A percentile compares a stretch with the other conserved stretches of the same genome.
Evolutionary conservation across 2,329 filamentous ascomycete species (phyloP).

Genomic region (Colletotrichum somersetense): DNA sequence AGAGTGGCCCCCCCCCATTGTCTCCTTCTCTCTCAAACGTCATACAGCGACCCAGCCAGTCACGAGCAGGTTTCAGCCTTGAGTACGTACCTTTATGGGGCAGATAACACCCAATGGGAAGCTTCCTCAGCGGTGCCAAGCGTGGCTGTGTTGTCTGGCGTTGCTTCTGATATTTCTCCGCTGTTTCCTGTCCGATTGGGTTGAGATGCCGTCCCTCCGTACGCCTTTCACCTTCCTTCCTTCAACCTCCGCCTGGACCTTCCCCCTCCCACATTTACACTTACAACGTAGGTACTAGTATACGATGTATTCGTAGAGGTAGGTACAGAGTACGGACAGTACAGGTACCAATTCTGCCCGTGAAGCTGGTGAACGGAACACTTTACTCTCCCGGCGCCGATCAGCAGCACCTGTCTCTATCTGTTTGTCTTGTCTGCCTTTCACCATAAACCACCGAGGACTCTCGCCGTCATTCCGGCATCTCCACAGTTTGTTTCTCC

Average conservation of each 20-base stretch:
- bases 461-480: too few species aligned
- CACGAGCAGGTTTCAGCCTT: slow-evolving; percentile 37
- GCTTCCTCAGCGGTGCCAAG: slow-evolving; percentile 25
- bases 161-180: slow-evolving; percentile 38
- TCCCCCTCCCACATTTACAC: slow-evolving; percentile 15
- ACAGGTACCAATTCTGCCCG: too few species aligned
- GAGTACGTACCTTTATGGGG: slow-evolving; percentile 15
- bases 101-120: slow-evolving; percentile 28
- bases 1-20: not conserved
- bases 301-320: too few species aligned
- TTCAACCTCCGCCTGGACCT: not conserved
- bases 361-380: too few species aligned
- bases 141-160: slow-evolving; percentile 41
- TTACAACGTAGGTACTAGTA: not conserved
- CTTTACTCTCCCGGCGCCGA: too few species aligned
- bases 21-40: slow-evolving; percentile 24
- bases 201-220: not conserved
- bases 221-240: too few species aligned
- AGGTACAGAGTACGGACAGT: too few species aligned
- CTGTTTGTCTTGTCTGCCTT: not conserved
- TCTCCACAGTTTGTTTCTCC: not conserved
- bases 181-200: slow-evolving; percentile 27
- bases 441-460: not conserved
- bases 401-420: not conserved
- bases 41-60: slow-evolving; percentile 32